Base-by-base conservation (phyloP, 139 green algal species). In the Zygnema circumcarinatum region DNA sequence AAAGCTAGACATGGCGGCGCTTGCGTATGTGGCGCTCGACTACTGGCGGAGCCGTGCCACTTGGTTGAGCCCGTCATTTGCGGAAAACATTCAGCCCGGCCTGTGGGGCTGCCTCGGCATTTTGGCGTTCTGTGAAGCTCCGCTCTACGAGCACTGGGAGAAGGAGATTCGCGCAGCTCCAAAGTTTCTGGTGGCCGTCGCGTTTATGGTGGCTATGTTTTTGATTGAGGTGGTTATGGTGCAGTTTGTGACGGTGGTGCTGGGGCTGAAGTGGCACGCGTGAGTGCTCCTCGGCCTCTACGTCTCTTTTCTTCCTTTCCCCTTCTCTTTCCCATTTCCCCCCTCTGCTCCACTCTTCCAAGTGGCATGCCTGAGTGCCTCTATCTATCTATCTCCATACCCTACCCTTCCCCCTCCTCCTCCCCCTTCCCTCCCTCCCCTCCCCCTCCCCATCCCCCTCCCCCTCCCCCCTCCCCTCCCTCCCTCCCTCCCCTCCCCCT, bases 201-300 rank as follows among this genome's bases (percentile, higher is more conserved):
- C 84, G 3, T 82, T 88, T 67, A 89, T 90, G 79, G 54, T 88
- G 29, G 54, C 85, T 25, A 41, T 39, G 25, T 36, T 90, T 16
- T 67, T 38, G 3, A 36, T 88, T n/a, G 85, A 90, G 82, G 78
- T 81, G 21, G 41, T 90, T 25, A 53, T 88, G 22, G 85, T 90
- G 35, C 85, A 90, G n/a, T 87, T 87, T 52, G 85, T 88, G 22
- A 90, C 85, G 0, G 85, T 73, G 2, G 78, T 86, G 1, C 2
- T 90, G 25, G 85, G 85, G 42, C 83, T 90, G 22, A 73, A 86
- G 32, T 90, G 85, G 85, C 85, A 90, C 79, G 39, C n/a, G 79
- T 89, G 52, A 41, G 82, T 76, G n/a, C 74, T 81, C 74, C 31
- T 29, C 80, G 3, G 74, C 32, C 74, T n/a, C 7, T 1, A n/a